Evolutionary conservation across 2,329 filamentous ascomycete species (phyloP).

Genomic region (Tolypocladium endophyticum): DNA sequence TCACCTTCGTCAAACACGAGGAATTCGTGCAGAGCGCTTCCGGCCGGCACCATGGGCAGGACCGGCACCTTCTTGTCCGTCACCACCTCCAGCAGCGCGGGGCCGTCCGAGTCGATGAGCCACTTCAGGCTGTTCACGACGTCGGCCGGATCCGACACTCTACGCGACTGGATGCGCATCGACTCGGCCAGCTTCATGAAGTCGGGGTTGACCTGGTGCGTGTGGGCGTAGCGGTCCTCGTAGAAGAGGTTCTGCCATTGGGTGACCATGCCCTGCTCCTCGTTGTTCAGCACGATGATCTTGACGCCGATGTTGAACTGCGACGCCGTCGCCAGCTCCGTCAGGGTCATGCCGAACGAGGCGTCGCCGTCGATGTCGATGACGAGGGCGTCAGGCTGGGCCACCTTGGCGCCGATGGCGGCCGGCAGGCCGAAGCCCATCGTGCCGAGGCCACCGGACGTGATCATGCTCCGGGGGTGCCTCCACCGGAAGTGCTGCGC

Average conservation of each 20-base stretch:
- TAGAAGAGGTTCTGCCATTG: constrained; percentile 99
- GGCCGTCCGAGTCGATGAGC: constrained; percentile 84
- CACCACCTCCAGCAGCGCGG: constrained; percentile 82
- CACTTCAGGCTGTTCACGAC: constrained; percentile 71
- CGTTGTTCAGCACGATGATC: constrained; percentile 88
- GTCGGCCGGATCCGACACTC: constrained; percentile 64
- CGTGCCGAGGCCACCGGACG: constrained; percentile 74
- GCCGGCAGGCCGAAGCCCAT: constrained; percentile 95
- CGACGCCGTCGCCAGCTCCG: constrained; percentile 82
- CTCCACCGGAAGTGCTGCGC: constrained; percentile 96
- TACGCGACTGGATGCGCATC: constrained; percentile 73
- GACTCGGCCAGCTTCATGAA: constrained; percentile 88
- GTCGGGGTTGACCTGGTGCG: constrained; percentile 90
- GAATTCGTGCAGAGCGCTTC: constrained; percentile 84
- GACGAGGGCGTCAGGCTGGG: constrained; percentile 66
- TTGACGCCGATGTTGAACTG: constrained; percentile 98
- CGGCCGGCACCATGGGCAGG: constrained; percentile 92
- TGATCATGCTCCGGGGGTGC: constrained; percentile 86
- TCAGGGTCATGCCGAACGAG: constrained; percentile 98
- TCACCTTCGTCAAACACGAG: constrained; percentile 34
- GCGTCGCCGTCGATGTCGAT: constrained; percentile 96
- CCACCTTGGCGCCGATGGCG: constrained; percentile 89
- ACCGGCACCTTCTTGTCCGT: constrained; percentile 90
- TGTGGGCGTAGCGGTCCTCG: constrained; percentile 84
- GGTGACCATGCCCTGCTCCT: constrained; percentile 97